Percentiles rank a stretch among this genome's conserved stretches.
phyloP scores from a whole-genome alignment of 345 rosid species.

The Litchi chinensis region DNA sequence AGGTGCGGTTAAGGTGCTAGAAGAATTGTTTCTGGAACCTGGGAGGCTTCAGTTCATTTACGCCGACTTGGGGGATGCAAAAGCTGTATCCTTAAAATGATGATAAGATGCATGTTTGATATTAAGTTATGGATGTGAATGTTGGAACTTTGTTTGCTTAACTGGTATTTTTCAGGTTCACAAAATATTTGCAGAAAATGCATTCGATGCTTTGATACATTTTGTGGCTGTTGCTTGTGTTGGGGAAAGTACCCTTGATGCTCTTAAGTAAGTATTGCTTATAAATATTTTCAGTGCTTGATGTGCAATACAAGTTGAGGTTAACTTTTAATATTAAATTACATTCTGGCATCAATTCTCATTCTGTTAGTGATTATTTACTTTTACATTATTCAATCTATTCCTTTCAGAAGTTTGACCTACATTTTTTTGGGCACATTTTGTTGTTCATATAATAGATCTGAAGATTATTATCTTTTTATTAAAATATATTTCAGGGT shows the following conservation, averaged over 20 bases:
- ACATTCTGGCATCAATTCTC: no score
- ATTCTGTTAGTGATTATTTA: no score
- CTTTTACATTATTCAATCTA: no score
- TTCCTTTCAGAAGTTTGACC: no score
- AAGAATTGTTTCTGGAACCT: slow-evolving; percentile 82
- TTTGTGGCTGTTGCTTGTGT: slow-evolving; percentile 99
- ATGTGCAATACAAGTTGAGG: no score
- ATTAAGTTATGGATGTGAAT: slow-evolving; percentile 16
- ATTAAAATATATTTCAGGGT: no score
- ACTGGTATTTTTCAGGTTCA: slow-evolving; percentile 66
- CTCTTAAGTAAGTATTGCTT: slow-evolving; percentile 67
- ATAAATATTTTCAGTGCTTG: no score
- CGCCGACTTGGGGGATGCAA: slow-evolving; percentile 89
- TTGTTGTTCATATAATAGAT: no score
- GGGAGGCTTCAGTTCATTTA: slow-evolving; percentile 93
- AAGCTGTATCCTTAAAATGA: slow-evolving; percentile 59
- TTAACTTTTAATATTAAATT: no score
- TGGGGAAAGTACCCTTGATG: slow-evolving; percentile 95
- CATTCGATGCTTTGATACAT: slow-evolving; percentile 98
- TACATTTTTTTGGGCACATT: no score
- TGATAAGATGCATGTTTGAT: not conserved
- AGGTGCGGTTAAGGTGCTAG: slow-evolving; percentile 84
- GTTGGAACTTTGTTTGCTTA: slow-evolving; percentile 40
- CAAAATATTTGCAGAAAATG: slow-evolving; percentile 82
- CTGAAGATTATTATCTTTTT: no score